A percentile compares a stretch with the other conserved stretches of the same genome.
phyloP scores from a whole-genome alignment of 169 alveolate genomes.

The Neospora caninum region DNA sequence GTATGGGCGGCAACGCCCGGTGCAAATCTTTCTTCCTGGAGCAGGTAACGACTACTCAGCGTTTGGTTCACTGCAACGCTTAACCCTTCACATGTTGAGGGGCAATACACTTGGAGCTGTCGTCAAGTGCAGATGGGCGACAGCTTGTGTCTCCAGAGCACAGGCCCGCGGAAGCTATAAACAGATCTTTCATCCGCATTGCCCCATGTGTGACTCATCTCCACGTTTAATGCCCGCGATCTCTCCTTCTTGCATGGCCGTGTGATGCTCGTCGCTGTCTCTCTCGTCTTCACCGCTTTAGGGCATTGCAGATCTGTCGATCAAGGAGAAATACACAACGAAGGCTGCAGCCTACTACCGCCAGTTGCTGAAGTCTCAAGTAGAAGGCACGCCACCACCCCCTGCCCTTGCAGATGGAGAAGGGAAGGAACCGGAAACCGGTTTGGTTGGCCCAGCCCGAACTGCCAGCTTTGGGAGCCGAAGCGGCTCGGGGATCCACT shows the following conservation, averaged over 20 bases:
- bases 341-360: conserved; percentile 72
- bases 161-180: no score
- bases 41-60: conserved; percentile 38
- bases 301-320: conserved; percentile 67
- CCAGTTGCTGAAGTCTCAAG: conserved; percentile 58
- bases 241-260: no score
- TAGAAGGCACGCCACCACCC: conserved; percentile 46
- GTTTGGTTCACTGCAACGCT: not conserved
- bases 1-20: conserved; percentile 70
- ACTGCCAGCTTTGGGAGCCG: not conserved
- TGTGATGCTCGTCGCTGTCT: no score
- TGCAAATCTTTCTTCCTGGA: conserved; percentile 68
- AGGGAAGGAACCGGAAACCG: conserved; percentile 29
- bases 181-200: no score
- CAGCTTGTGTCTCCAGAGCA: no score
- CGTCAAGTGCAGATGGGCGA: no score
- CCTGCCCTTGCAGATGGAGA: conserved; percentile 35
- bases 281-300: not conserved
- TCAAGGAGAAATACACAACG: conserved; percentile 62
- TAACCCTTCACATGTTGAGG: no score
- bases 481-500: conserved; percentile 1
- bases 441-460: not conserved
- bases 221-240: no score
- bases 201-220: no score
- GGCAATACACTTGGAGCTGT: no score